These are phyloP conservation scores for Diversispora epigaea DNA, from an alignment of 192 early-diverging fungal species.

Conservation along the genomic window DNA sequence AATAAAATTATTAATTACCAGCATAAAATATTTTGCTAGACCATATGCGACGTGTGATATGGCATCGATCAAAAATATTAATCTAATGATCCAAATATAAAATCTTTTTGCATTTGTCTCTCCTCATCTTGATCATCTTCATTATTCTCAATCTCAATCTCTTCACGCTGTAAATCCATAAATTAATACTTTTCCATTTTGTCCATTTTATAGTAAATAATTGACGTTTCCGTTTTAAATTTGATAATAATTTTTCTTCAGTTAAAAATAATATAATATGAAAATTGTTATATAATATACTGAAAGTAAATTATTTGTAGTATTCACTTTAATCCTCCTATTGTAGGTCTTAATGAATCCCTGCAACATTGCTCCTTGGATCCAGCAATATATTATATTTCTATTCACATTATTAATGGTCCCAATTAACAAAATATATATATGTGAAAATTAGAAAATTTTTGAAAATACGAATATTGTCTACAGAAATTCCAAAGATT, in stretches of 20 bases:
- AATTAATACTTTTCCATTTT: not conserved
- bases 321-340: not conserved
- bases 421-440: not conserved
- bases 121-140: not conserved
- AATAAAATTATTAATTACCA: constrained; percentile 19
- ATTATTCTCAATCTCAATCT: not conserved
- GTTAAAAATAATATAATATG: constrained; percentile 14
- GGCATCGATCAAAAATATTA: constrained; percentile 39
- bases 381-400: constrained; percentile 18
- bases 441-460: too few species aligned
- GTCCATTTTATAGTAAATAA: not conserved
- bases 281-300: constrained; percentile 15
- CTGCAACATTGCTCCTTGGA: not conserved
- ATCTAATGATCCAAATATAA: constrained; percentile 44
- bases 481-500: too few species aligned
- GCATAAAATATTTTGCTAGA: constrained; percentile 27
- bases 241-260: constrained; percentile 9
- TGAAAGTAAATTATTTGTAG: constrained; percentile 11
- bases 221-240: constrained; percentile 4
- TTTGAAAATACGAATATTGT: too few species aligned
- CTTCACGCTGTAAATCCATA: not conserved
- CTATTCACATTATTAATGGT: not conserved
- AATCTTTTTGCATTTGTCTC: not conserved
- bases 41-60: constrained; percentile 34
- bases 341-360: not conserved